Base-by-base conservation (phyloP, 306 rosid species). In the Acacia melanoxylon region DNA sequence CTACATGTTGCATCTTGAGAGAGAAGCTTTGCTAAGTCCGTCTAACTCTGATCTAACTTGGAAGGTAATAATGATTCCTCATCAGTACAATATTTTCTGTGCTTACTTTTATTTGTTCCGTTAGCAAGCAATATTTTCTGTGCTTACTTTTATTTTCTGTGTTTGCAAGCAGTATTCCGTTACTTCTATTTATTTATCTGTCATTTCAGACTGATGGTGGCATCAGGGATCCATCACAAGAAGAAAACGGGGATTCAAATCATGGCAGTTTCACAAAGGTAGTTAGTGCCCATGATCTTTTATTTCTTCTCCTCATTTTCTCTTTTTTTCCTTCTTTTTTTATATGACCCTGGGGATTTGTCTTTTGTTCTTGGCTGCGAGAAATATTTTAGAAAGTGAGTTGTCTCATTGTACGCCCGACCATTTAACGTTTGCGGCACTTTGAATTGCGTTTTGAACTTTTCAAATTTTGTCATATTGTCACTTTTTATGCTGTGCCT, bases 211-310 rank as follows among this genome's bases (percentile, higher is more conserved):
- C 95, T n/a, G 62, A 7, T 52, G 92, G 93, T 42, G 81, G 89
- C 75, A 82, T 89, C 25, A 86, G 95, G 65, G 73, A 86, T 17
- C 85, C 89, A 6, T 27, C 7, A 8, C 48, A 62, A 41, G 86
- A 72, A 22, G 93, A 91, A 78, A 56, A 84, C 35, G 56, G n/a
- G 25, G 68, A 54, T 22, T 63, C 92, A 41, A 79, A 68, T 1
- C 83, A 86, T 2, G 85, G 91, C 37, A 89, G 90, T 82, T 91
- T 91, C 83, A 91, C 93, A 16, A 85, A 83, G 93, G 95, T 91
- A 51, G 81, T 66, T 63, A 10, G 2, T 68, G 56, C 78, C 12
- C 80, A 31, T 58, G 15, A 25, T 72, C 22, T 75, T 54, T 78
- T 75, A 52, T 65, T 31, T 62, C 35, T 75, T 78, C 14, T 29